Percentiles rank a stretch among this genome's conserved stretches.
Evolutionary conservation across 306 rosid genomes (phyloP).

Genomic region (Fagus crenata): DNA sequence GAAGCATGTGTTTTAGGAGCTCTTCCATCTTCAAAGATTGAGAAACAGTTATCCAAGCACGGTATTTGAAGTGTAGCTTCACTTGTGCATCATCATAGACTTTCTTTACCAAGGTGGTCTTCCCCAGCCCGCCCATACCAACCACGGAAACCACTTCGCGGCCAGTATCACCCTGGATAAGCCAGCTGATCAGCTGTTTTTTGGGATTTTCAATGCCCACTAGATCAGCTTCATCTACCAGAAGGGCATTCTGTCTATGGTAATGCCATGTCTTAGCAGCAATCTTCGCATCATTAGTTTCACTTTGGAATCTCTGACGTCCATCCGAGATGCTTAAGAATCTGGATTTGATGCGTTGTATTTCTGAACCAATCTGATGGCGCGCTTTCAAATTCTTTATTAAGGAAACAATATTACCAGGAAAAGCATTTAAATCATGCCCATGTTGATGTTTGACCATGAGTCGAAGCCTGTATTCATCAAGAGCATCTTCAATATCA

Average conservation of each 20-base stretch:
- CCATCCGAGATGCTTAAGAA: constrained; percentile 15
- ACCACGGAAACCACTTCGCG: constrained; percentile 46
- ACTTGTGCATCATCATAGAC: constrained; percentile 55
- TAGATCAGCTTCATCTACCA: constrained; percentile 56
- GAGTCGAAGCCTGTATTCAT: constrained; percentile 34
- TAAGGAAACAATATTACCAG: neutral
- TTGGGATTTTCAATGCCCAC: constrained; percentile 49
- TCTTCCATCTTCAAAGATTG: constrained; percentile 37
- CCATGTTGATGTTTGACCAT: constrained; percentile 7
- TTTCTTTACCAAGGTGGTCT: constrained; percentile 53
- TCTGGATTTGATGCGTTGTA: constrained; percentile 35
- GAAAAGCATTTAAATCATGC: constrained; percentile 24
- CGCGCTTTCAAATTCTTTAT: constrained; percentile 42
- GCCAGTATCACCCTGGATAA: constrained; percentile 15
- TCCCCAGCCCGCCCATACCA: constrained; percentile 70
- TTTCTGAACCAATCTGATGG: constrained; percentile 33
- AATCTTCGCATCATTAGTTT: constrained; percentile 29
- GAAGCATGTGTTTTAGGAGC: constrained; percentile 45
- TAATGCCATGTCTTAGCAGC: constrained; percentile 44
- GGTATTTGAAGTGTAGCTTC: constrained; percentile 44
- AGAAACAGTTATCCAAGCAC: constrained; percentile 60
- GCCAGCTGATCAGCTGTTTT: constrained; percentile 32
- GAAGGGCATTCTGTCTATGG: constrained; percentile 54
- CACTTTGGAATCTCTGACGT: constrained; percentile 25
- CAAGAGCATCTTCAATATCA: constrained; percentile 47